Conservation (phyloP, 2,329 filamentous ascomycete species). For the Colletotrichum coccodes region DNA sequence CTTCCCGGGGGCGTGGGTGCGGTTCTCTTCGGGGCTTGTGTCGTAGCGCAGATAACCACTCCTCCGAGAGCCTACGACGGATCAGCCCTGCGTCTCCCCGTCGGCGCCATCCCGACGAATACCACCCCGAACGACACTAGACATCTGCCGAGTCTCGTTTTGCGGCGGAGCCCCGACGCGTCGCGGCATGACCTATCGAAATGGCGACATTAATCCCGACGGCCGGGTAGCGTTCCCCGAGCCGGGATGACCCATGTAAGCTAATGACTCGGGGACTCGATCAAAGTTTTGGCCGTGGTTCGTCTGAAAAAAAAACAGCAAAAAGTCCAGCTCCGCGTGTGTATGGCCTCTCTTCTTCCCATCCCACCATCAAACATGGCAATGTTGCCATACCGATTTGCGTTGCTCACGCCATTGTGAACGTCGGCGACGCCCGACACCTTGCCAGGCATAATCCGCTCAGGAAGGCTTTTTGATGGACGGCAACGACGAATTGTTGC, state of each 20-base stretch:
- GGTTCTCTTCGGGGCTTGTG: no score
- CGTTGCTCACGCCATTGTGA: not conserved
- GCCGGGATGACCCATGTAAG: constrained; percentile 11
- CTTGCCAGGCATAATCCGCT: not conserved
- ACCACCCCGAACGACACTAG: not conserved
- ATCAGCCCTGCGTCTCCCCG: not conserved
- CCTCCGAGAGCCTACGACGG: not conserved
- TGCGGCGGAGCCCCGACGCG: not conserved
- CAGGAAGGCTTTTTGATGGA: not conserved
- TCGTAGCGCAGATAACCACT: not conserved
- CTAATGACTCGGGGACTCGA: not conserved
- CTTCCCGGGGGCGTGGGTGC: no score
- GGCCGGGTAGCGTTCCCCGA: not conserved
- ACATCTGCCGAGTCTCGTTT: not conserved
- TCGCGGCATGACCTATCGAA: not conserved
- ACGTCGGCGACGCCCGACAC: not conserved
- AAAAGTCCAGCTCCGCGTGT: not conserved
- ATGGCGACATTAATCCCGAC: constrained; percentile 13
- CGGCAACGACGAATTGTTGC: not conserved
- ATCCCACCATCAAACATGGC: constrained; percentile 6
- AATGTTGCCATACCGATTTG: not conserved
- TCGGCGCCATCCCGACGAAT: not conserved
- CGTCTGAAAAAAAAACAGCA: not conserved
- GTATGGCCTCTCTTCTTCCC: no score
- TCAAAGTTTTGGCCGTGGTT: not conserved